These are phyloP conservation scores for Kondoa subrosea DNA, from an alignment of 768 basidiomycete species.

Conservation along the genomic window DNA sequence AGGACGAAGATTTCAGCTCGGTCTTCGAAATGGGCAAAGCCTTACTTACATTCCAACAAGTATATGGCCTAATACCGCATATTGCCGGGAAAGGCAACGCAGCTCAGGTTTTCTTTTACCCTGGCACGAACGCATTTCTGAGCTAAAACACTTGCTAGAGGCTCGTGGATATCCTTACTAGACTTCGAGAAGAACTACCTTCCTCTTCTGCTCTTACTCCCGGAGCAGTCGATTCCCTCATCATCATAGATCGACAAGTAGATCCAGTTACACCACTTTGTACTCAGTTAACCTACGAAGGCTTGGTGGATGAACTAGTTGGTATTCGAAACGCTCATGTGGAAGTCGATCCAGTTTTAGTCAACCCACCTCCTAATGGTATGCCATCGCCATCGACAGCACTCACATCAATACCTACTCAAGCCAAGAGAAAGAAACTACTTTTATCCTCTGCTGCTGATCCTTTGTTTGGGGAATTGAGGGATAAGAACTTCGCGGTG, in stretches of 20 bases:
- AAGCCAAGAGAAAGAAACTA: slow-evolving; percentile 64
- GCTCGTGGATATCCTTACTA: slow-evolving; percentile 53
- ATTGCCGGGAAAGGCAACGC: slow-evolving; percentile 85
- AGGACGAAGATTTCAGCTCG: slow-evolving; percentile 87
- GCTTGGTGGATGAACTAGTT: slow-evolving; percentile 79
- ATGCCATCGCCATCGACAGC: slow-evolving; percentile 16
- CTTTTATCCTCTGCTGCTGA: slow-evolving; percentile 62
- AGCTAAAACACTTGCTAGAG: slow-evolving; percentile 40
- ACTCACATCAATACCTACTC: background rate
- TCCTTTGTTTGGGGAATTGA: slow-evolving; percentile 59
- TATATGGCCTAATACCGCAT: slow-evolving; percentile 78
- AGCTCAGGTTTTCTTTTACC: too few relatives aligned
- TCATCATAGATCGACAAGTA: slow-evolving; percentile 72
- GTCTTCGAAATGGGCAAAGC: slow-evolving; percentile 80
- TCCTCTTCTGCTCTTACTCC: slow-evolving; percentile 34
- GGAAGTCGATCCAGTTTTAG: slow-evolving; percentile 33
- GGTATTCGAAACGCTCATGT: slow-evolving; percentile 57
- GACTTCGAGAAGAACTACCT: slow-evolving; percentile 40
- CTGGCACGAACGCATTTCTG: slow-evolving; percentile 21
- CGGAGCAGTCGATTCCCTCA: slow-evolving; percentile 61
- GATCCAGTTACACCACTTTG: slow-evolving; percentile 92
- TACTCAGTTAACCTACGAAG: slow-evolving; percentile 92
- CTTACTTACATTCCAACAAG: slow-evolving; percentile 58
- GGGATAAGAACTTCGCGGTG: slow-evolving; percentile 81
- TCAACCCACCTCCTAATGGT: slow-evolving; percentile 25